Conservation (phyloP, 352 stramenopile species). For the Globisporangium heterothallicum region DNA sequence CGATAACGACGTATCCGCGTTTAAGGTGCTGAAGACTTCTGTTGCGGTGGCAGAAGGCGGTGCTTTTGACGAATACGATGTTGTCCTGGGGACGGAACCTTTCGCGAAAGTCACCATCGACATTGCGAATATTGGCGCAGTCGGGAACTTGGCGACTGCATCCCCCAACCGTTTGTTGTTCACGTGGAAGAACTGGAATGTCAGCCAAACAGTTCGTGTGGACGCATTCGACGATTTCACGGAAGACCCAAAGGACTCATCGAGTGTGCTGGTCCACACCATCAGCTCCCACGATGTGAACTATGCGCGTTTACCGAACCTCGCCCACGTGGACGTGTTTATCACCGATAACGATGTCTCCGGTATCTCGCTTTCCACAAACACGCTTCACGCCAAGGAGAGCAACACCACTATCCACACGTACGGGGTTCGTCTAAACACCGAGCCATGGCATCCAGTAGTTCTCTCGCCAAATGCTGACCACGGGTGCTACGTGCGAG, state of each 20-base stretch:
- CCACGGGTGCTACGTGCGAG: slow-evolving; percentile 48
- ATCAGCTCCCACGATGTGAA: slow-evolving; percentile 63
- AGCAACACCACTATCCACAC: slow-evolving; percentile 31
- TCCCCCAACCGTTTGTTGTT: slow-evolving; percentile 39
- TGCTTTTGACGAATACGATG: slow-evolving; percentile 33
- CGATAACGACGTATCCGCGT: slow-evolving; percentile 58
- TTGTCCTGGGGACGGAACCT: slow-evolving; percentile 54
- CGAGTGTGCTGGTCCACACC: slow-evolving; percentile 44
- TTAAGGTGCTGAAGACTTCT: slow-evolving; percentile 35
- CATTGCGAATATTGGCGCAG: slow-evolving; percentile 40
- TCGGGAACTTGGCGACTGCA: slow-evolving; percentile 36
- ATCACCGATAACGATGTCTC: slow-evolving; percentile 67
- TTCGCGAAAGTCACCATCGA: slow-evolving; percentile 59
- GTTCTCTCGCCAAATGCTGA: slow-evolving; percentile 35
- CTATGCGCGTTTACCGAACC: slow-evolving; percentile 38
- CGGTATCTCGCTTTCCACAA: slow-evolving; percentile 43
- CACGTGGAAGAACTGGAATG: slow-evolving; percentile 69
- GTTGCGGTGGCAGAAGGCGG: slow-evolving; percentile 47
- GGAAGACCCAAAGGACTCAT: slow-evolving; percentile 37
- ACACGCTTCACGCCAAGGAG: slow-evolving; percentile 29
- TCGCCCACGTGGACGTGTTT: slow-evolving; percentile 38
- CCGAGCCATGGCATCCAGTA: slow-evolving; percentile 61
- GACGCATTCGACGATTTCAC: slow-evolving; percentile 57
- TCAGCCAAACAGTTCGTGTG: slow-evolving; percentile 44
- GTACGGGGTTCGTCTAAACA: slow-evolving; percentile 51